These are phyloP conservation scores for Aureobasidium sp. DNA, from an alignment of 2,329 filamentous ascomycete genomes.

Conservation along the genomic window DNA sequence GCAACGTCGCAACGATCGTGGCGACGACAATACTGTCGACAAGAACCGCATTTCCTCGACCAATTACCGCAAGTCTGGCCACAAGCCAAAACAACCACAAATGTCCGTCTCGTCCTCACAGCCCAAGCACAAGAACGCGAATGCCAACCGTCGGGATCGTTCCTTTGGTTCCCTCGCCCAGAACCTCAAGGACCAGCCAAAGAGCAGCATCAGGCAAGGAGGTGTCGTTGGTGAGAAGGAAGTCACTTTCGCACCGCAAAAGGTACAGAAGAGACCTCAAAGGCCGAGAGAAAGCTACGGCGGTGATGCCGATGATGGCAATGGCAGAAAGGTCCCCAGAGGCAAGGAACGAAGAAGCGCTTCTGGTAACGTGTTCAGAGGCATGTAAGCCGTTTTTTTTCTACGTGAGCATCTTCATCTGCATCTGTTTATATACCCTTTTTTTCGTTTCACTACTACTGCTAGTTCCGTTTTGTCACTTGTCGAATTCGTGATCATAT, in stretches of 20 bases:
- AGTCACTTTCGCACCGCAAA: slow-evolving; percentile 65
- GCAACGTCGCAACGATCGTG: slow-evolving; percentile 25
- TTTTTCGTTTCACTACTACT: not conserved
- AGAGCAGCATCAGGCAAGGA: slow-evolving; percentile 23
- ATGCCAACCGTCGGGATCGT: slow-evolving; percentile 38
- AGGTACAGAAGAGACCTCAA: slow-evolving; percentile 34
- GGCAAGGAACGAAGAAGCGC: slow-evolving; percentile 58
- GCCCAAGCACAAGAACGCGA: slow-evolving; percentile 15
- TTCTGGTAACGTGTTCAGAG: slow-evolving; percentile 67
- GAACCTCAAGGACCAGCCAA: slow-evolving; percentile 28
- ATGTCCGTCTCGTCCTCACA: slow-evolving; percentile 53
- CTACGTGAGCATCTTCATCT: not conserved
- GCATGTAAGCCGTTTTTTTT: slow-evolving; percentile 40
- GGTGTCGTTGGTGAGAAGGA: slow-evolving; percentile 49
- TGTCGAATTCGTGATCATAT: too few relatives aligned
- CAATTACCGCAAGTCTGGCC: slow-evolving; percentile 54
- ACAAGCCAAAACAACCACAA: slow-evolving; percentile 35
- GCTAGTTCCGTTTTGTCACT: not conserved
- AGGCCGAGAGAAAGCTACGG: slow-evolving; percentile 21
- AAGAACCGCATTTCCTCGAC: slow-evolving; percentile 58
- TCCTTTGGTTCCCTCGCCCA: slow-evolving; percentile 53
- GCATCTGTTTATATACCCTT: slow-evolving; percentile 1
- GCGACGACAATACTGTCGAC: slow-evolving; percentile 30
- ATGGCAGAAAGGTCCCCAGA: slow-evolving; percentile 25
- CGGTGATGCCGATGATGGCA: slow-evolving; percentile 27